Percentiles rank a stretch among this genome's conserved stretches.
Evolutionary conservation across 495 filamentous ascomycete genomes (phyloP).

Genomic region (Neurospora sp.): DNA sequence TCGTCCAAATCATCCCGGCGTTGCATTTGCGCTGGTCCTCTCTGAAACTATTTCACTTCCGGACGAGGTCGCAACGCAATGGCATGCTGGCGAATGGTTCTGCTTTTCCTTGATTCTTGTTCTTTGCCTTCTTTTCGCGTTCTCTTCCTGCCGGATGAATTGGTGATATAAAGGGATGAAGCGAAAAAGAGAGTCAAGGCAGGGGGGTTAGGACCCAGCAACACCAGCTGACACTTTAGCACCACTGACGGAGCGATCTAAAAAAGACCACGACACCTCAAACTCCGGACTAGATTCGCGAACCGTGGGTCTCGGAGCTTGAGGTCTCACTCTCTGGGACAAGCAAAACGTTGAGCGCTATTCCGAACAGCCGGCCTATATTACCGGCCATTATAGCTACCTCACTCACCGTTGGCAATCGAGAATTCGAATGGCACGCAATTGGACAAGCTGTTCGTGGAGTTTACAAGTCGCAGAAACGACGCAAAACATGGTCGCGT

Average conservation of each 20-base stretch:
- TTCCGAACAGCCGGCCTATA: background rate
- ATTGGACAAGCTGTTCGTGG: background rate
- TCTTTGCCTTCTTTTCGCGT: background rate
- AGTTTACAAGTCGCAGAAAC: background rate
- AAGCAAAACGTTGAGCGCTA: background rate
- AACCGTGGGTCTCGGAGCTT: constrained; percentile 6
- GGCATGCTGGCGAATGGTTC: background rate
- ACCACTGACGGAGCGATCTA: background rate
- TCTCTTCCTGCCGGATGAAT: background rate
- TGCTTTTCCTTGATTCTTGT: background rate
- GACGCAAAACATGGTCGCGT: constrained; percentile 26
- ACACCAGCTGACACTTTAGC: background rate
- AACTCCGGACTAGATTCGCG: background rate
- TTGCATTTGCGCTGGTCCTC: background rate
- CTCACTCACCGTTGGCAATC: background rate
- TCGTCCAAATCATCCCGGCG: background rate
- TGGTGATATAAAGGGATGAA: background rate
- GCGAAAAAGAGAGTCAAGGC: background rate
- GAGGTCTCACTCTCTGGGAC: background rate
- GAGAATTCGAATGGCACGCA: background rate
- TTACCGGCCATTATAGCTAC: background rate
- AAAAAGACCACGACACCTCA: background rate
- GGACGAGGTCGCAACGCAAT: background rate
- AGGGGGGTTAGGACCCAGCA: background rate
- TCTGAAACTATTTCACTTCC: background rate